Base-by-base conservation (phyloP, 106 monocot species). In the Allium cepa region DNA sequence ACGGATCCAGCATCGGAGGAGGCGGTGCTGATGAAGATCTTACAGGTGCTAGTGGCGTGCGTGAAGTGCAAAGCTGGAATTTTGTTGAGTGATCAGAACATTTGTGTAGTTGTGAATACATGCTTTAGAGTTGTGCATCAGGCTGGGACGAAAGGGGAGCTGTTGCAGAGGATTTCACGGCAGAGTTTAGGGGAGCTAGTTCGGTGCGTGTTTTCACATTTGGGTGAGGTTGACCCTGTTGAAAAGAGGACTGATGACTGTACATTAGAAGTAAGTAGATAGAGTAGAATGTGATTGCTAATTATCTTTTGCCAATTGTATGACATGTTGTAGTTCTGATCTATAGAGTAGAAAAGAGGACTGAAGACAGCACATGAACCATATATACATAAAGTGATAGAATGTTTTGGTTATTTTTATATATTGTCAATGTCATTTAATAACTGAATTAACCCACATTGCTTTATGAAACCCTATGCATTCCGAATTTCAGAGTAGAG, bases 121-220 rank as follows among this genome's bases (percentile, higher is more conserved):
- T 94, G 87, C 74, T 94, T 94, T 64, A 79, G 94, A n/a, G 77
- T 94, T 49, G 94, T 94, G 53, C 87, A 94, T 71, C 94, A 94
- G 69, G 94, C 94, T 9, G 90, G 90, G 11, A 81, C 84, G 4
- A 94, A 94, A 66, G 91, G 94, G 9, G 94, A 94, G 76, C 80
- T 94, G 63, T 81, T 94, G 62, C 94, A 94, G 83, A 61, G 94
- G 26, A 75, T 91, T 53, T 85, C 94, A 14, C 73, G 90, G 49
- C 85, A 94, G 49, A 94, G 87, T 0, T 88, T 94, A 90, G 90
- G 91, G 56, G 94, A 94, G 69, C 77, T 94, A 13, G 55, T 94
- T 14, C 72, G 85, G 7, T 81, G 80, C 49, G 80, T 94, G 60
- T 91, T 94, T 61, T 67, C 83, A 2, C 80, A 76, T 53, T 68